Evolutionary conservation across 2,329 filamentous ascomycete species (phyloP).

Genomic region (Rosellinia necatrix): DNA sequence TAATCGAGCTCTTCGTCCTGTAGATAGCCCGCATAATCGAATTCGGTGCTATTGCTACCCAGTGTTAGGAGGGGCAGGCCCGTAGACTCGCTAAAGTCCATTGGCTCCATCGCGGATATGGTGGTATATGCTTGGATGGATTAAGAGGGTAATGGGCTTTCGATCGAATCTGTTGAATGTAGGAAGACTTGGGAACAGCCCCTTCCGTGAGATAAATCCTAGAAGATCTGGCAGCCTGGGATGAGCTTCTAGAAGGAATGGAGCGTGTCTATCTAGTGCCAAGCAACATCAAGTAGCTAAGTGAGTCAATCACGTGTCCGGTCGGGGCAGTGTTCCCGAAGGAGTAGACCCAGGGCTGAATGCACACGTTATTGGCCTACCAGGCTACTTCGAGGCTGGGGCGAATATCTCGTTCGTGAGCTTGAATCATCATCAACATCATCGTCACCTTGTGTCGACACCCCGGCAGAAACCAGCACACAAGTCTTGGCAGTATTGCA

Average conservation of each 20-base stretch:
- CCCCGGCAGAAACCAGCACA: neutral
- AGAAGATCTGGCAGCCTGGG: neutral
- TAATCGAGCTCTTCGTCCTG: constrained; percentile 26
- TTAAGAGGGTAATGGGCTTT: neutral
- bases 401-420: constrained; percentile 7
- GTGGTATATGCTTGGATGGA: constrained; percentile 6
- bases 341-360: constrained; percentile 26
- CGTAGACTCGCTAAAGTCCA: constrained; percentile 24
- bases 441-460: constrained; percentile 9
- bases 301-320: constrained; percentile 28
- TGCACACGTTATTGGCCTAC: constrained; percentile 18
- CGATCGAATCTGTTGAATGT: neutral
- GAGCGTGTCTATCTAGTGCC: constrained; percentile 7
- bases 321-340: constrained; percentile 26
- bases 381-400: constrained; percentile 11
- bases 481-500: constrained; percentile 9
- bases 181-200: neutral
- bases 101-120: constrained; percentile 28
- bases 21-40: constrained; percentile 30
- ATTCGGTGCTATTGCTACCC: constrained; percentile 24
- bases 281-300: constrained; percentile 20
- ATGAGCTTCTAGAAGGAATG: constrained; percentile 24
- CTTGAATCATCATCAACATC: constrained; percentile 15
- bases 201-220: neutral
- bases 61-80: constrained; percentile 29